These are phyloP conservation scores for Flaveria ramosissima DNA, from an alignment of 129 eudicot genomes.

Conservation along the genomic window DNA sequence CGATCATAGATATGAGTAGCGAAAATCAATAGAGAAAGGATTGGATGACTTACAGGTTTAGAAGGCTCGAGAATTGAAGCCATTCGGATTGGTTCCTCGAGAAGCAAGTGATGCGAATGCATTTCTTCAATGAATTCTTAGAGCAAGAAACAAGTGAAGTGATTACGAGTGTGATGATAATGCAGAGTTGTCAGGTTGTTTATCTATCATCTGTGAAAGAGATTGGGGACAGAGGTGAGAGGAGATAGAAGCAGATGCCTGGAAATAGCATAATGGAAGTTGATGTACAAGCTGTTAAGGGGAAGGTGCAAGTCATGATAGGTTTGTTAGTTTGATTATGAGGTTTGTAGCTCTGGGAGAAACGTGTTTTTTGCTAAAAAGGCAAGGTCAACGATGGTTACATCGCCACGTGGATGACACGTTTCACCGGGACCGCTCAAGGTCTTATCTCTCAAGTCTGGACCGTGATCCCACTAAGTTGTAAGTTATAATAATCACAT, in stretches of 20 bases:
- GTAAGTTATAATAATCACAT: too few relatives aligned
- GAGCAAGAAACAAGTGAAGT: background rate
- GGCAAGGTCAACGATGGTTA: background rate
- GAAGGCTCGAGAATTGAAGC: constrained; percentile 78
- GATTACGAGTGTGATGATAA: constrained; percentile 19
- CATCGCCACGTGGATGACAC: constrained; percentile 14
- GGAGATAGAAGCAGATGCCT: too few relatives aligned
- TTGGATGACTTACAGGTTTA: constrained; percentile 49
- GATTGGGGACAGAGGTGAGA: too few relatives aligned
- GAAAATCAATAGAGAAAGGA: background rate
- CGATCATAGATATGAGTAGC: background rate
- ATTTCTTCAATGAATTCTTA: constrained; percentile 20
- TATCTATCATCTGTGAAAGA: too few relatives aligned
- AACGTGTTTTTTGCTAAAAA: background rate
- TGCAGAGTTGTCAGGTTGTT: background rate
- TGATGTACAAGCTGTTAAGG: background rate
- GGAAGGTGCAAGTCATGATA: background rate
- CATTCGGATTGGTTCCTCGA: constrained; percentile 72
- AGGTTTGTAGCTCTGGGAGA: constrained; percentile 1
- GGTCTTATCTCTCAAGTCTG: background rate
- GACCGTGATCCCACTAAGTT: too few relatives aligned
- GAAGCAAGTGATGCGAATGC: constrained; percentile 63
- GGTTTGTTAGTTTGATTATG: too few relatives aligned
- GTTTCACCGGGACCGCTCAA: background rate
- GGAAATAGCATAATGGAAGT: background rate